These are phyloP conservation scores for Sclerotinia subarctica DNA, from an alignment of 2,329 filamentous ascomycete genomes.

Conservation along the genomic window DNA sequence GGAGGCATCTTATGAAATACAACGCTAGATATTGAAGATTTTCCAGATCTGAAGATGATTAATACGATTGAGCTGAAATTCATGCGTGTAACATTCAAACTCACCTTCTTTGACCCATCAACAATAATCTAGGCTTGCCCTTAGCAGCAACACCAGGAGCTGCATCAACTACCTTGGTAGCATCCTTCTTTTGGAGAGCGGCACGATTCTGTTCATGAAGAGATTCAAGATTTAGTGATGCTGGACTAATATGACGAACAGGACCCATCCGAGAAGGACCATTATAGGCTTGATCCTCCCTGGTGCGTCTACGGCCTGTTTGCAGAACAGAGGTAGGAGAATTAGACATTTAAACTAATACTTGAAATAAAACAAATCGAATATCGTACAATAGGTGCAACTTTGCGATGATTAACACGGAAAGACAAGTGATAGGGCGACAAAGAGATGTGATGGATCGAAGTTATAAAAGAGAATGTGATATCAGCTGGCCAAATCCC, in stretches of 20 bases:
- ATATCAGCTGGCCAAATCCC: neutral
- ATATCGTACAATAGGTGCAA: conserved; percentile 24
- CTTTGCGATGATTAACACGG: conserved; percentile 24
- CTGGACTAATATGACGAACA: conserved; percentile 50
- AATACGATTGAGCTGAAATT: conserved; percentile 15
- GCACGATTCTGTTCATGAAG: conserved; percentile 59
- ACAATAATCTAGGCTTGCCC: conserved; percentile 74
- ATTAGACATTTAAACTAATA: conserved; percentile 18
- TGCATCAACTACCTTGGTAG: conserved; percentile 47
- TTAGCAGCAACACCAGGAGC: conserved; percentile 50
- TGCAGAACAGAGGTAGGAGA: conserved; percentile 33
- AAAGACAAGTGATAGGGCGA: neutral
- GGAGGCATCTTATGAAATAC: conserved; percentile 99
- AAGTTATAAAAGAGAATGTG: neutral
- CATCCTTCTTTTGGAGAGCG: conserved; percentile 47
- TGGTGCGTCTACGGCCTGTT: conserved; percentile 35
- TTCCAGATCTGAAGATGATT: conserved; percentile 70
- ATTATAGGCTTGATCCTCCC: conserved; percentile 34
- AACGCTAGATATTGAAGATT: conserved; percentile 96
- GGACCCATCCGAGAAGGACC: conserved; percentile 38
- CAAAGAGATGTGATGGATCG: neutral
- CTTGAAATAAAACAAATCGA: conserved; percentile 11
- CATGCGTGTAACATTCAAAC: conserved; percentile 27
- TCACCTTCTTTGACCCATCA: conserved; percentile 95
- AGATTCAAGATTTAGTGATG: conserved; percentile 61